Evolutionary conservation across 2,329 filamentous ascomycete species (phyloP).

Genomic region (Dactylellina leptospora): DNA sequence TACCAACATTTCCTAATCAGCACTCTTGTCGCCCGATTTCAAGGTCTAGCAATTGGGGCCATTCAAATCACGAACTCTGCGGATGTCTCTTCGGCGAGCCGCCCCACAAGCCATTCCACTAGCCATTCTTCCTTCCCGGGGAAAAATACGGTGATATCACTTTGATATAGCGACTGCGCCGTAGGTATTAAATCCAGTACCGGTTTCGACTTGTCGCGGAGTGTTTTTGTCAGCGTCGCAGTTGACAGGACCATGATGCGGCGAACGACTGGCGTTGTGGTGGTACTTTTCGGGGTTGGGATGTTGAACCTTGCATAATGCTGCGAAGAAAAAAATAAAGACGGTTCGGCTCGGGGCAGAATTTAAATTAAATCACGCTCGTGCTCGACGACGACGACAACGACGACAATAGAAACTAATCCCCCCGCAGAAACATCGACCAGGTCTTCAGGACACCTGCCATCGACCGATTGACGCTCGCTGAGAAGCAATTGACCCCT

Average conservation of each 20-base stretch:
- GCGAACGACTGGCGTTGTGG: conserved; percentile 8
- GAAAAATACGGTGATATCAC: conserved; percentile 46
- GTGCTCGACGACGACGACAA: conserved; percentile 13
- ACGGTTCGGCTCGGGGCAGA: conserved; percentile 25
- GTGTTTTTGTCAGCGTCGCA: conserved; percentile 59
- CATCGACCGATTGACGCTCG: conserved; percentile 18
- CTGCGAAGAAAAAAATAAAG: conserved; percentile 15
- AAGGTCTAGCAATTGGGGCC: neutral
- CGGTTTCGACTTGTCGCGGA: conserved; percentile 58
- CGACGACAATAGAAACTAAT: neutral
- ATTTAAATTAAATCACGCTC: conserved; percentile 38
- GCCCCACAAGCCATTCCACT: conserved; percentile 71
- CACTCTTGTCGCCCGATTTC: neutral
- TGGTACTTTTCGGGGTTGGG: conserved; percentile 15
- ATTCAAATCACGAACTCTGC: conserved; percentile 30
- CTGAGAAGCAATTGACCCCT: conserved; percentile 3
- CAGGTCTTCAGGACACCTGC: conserved; percentile 11
- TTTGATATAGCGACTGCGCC: conserved; percentile 48
- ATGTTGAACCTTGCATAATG: neutral
- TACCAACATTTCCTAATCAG: neutral
- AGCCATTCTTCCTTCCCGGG: conserved; percentile 71
- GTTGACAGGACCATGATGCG: conserved; percentile 58
- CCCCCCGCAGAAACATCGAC: neutral
- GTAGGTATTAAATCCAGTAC: conserved; percentile 54
- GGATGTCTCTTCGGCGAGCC: conserved; percentile 29